phyloP scores from a whole-genome alignment of 768 basidiomycete species.

The Boletus fagicola region DNA sequence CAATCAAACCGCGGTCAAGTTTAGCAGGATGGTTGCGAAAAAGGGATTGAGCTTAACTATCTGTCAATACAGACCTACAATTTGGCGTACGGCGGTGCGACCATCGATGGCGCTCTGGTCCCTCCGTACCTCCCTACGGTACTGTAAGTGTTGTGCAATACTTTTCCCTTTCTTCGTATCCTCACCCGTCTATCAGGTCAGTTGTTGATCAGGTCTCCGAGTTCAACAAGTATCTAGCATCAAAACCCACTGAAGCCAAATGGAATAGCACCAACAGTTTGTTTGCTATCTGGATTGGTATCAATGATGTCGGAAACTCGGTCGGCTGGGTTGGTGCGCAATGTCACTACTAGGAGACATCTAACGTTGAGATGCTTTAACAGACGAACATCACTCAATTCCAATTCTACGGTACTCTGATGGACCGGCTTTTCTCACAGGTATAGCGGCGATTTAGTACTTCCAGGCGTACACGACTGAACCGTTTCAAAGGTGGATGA shows the following conservation, averaged over 20 bases:
- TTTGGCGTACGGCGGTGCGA: conserved; percentile 66
- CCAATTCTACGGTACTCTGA: conserved; percentile 26
- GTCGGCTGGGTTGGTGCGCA: conserved; percentile 14
- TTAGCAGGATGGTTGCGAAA: conserved; percentile 14
- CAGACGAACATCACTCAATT: conserved; percentile 25
- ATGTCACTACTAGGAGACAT: not conserved
- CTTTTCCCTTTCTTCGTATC: not conserved
- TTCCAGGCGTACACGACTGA: not conserved
- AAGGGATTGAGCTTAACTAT: not conserved
- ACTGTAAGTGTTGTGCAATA: conserved; percentile 40
- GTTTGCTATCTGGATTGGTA: conserved; percentile 70
- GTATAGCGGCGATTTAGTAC: conserved; percentile 5
- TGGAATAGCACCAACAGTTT: conserved; percentile 59
- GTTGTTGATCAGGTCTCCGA: conserved; percentile 57
- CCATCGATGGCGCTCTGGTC: conserved; percentile 59
- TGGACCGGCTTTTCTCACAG: conserved; percentile 30
- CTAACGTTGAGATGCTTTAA: not conserved
- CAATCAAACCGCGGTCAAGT: conserved; percentile 54
- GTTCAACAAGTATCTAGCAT: conserved; percentile 47
- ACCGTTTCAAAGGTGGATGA: conserved; percentile 13
- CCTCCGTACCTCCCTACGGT: conserved; percentile 51
- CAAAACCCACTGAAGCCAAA: conserved; percentile 47
- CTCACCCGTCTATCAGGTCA: conserved; percentile 13
- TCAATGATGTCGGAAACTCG: conserved; percentile 53
- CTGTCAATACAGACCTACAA: conserved; percentile 50